A percentile compares a stretch with the other conserved stretches of the same genome.
Conservation (phyloP, 768 basidiomycete species). For the Cantharellus anzutake region DNA sequence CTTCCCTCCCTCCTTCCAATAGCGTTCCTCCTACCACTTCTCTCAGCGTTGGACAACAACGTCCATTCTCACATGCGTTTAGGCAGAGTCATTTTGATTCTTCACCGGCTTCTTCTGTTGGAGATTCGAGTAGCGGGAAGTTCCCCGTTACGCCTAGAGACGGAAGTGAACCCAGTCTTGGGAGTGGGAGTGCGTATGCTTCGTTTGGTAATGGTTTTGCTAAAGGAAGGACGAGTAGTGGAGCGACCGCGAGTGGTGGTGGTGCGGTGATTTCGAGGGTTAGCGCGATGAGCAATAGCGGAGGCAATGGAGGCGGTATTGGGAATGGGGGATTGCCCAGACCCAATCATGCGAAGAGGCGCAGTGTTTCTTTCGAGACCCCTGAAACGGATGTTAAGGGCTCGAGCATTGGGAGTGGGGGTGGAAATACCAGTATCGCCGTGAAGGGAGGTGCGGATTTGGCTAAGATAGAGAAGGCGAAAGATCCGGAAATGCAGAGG, state of each 20-base stretch:
- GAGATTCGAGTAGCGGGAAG: constrained; percentile 47
- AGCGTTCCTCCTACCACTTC: neutral
- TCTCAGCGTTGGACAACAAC: neutral
- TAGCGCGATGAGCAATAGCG: neutral
- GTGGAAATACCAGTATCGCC: no score
- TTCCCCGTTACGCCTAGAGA: constrained; percentile 61
- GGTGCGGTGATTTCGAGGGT: constrained; percentile 7
- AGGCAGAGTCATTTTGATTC: neutral
- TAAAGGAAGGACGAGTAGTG: constrained; percentile 1
- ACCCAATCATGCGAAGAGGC: constrained; percentile 2
- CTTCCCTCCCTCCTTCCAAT: no score
- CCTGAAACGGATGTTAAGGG: neutral
- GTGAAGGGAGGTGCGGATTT: no score
- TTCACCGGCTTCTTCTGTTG: constrained; percentile 1
- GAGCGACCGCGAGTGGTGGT: constrained; percentile 2
- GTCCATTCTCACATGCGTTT: neutral
- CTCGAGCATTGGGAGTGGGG: neutral
- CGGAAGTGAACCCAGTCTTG: constrained; percentile 36
- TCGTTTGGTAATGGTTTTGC: neutral
- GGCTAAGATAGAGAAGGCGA: neutral
- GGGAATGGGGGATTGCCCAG: neutral
- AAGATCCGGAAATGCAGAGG: constrained; percentile 33
- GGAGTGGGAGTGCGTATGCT: constrained; percentile 2
- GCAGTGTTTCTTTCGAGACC: constrained; percentile 5
- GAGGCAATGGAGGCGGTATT: neutral